Evolutionary conservation across 768 basidiomycete species (phyloP), one percentile per base, ranked within the genome.

Genomic region (Suillus clintonianus): DNA sequence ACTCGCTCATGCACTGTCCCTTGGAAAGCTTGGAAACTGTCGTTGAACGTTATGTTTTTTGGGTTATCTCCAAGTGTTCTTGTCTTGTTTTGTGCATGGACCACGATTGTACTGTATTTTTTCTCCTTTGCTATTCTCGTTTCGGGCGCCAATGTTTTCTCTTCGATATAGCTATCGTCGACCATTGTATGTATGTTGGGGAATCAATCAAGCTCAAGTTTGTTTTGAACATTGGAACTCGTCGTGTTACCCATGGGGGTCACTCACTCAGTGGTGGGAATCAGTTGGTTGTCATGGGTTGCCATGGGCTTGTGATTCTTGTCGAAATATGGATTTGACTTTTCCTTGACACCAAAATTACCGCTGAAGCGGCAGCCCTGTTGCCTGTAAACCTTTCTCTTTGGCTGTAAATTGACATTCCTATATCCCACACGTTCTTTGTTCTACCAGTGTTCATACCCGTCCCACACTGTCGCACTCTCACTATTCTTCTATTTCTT

Each of bases 51-150:
- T 73, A 65, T 54, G 71, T 77, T 59, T 63, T 73, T 76, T 68
- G 71, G 71, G 76, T 70, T 76, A 70, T 71, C 69, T 47, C 55
- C 50, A 64, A 53, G 64, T 68, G 56, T 73, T 41, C 22, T 57
- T 57, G 66, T 65, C 64, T 69, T 66, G 59, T 59, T 70, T 69
- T 68, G 61, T 68, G 67, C 63, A 70, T 74, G 65, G 77, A 75
- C 77, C 73, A 62, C 68, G 66, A 77, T 63, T 78, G 78, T 76
- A 78, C 66, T 76, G 69, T 76, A 74, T 66, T 66, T 70, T 70
- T 69, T 42, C 66, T 58, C 60, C 51, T 45, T 70, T 61, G 15
- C 41, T 58, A 30, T 32, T 67, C n/a, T 65, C 47, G 43, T 22
- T 63, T 51, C 65, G 45, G 68, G 66, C 64, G 65, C 61, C 64